These are phyloP conservation scores for Vitis cinerea DNA, from an alignment of 164 flowering plant genomes.

Conservation along the genomic window DNA sequence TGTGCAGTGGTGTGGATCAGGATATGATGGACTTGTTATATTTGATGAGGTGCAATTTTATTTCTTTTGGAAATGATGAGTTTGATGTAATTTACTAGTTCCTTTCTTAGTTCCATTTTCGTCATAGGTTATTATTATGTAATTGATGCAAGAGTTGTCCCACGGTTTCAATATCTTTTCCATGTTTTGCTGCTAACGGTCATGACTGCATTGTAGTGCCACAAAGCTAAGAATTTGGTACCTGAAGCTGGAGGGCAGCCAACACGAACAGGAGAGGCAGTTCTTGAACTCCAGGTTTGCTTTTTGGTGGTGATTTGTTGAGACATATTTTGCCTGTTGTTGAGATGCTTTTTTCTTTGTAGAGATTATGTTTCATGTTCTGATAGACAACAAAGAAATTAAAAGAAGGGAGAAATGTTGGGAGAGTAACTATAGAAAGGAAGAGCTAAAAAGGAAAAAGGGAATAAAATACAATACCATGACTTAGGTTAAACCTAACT, in stretches of 20 bases:
- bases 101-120: background rate
- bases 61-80: background rate
- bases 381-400: no score
- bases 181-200: slow-evolving; percentile 15
- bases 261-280: slow-evolving; percentile 96
- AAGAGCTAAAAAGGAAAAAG: no score
- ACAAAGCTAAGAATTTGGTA: slow-evolving; percentile 94
- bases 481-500: no score
- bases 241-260: slow-evolving; percentile 97
- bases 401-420: no score
- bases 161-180: slow-evolving; percentile 9
- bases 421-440: no score
- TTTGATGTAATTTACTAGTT: background rate
- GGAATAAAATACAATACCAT: no score
- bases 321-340: background rate
- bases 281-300: slow-evolving; percentile 91
- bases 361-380: background rate
- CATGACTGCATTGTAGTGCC: slow-evolving; percentile 67
- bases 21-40: slow-evolving; percentile 78
- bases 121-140: background rate
- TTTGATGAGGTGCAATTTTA: slow-evolving; percentile 82
- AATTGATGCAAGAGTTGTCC: background rate
- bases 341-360: background rate
- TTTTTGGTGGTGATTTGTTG: background rate
- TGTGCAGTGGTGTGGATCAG: slow-evolving; percentile 89